Conservation (phyloP, 768 basidiomycete species). For the Mrakia hoshinonis region DNA sequence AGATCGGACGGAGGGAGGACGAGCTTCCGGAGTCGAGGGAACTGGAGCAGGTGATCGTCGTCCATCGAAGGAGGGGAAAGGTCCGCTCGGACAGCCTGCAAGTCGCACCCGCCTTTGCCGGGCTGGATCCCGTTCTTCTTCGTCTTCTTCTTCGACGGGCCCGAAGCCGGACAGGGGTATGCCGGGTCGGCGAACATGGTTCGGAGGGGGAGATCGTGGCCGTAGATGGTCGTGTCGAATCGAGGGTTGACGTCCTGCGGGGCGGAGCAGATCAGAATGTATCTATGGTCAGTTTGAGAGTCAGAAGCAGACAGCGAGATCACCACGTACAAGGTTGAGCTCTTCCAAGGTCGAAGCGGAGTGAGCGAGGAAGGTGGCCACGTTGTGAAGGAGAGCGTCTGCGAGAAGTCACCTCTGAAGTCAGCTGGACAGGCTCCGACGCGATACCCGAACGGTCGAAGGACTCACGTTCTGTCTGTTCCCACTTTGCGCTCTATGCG, state of each 20-base stretch:
- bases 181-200: not conserved
- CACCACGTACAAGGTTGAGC: not conserved
- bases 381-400: not conserved
- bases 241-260: not conserved
- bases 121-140: not conserved
- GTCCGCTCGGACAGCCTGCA: not conserved
- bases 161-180: not conserved
- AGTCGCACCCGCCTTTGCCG: not conserved
- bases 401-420: no score
- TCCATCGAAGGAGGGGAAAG: not conserved
- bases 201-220: not conserved
- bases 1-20: not conserved
- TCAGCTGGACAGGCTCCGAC: no score
- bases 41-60: not conserved
- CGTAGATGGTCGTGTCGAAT: not conserved
- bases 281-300: not conserved
- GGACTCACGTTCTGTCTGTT: not conserved
- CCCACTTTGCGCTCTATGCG: not conserved
- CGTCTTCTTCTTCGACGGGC: not conserved
- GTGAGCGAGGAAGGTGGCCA: not conserved
- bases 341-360: not conserved
- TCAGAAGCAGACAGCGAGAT: not conserved
- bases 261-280: not conserved
- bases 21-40: not conserved
- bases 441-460: no score